These are phyloP conservation scores for Hypoxylon sp. DNA, from an alignment of 2,329 filamentous ascomycete species.

Conservation along the genomic window DNA sequence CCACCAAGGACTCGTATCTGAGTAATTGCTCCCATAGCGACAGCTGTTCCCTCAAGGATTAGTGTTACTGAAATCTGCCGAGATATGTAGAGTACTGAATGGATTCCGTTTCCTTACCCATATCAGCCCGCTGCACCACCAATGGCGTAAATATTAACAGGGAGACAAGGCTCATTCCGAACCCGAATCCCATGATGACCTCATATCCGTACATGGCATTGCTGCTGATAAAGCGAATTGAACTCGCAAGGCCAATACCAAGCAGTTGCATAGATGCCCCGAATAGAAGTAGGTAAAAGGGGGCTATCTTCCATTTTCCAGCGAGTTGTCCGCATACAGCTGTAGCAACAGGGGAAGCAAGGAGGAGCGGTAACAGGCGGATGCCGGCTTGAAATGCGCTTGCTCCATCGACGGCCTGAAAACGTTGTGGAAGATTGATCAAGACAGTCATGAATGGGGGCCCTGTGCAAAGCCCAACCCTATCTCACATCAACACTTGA, in stretches of 20 bases:
- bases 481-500: constrained; percentile 36
- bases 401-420: constrained; percentile 55
- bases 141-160: constrained; percentile 54
- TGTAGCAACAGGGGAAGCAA: constrained; percentile 54
- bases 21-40: constrained; percentile 57
- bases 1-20: constrained; percentile 59
- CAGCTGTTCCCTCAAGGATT: constrained; percentile 44
- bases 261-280: constrained; percentile 53
- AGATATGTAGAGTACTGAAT: not conserved
- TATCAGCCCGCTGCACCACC: constrained; percentile 52
- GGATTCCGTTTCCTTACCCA: constrained; percentile 44
- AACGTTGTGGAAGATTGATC: constrained; percentile 57
- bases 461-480: constrained; percentile 53
- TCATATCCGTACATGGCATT: constrained; percentile 55
- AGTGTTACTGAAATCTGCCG: constrained; percentile 7
- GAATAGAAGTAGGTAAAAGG: constrained; percentile 53
- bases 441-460: constrained; percentile 56
- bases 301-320: constrained; percentile 50
- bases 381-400: constrained; percentile 54
- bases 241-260: constrained; percentile 55
- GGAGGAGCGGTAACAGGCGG: constrained; percentile 54
- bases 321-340: constrained; percentile 52
- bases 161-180: constrained; percentile 55
- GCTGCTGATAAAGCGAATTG: constrained; percentile 41
- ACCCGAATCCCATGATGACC: constrained; percentile 57